A percentile compares a stretch with the other conserved stretches of the same genome.
Conservation (phyloP, 441 rosid genomes). For the Erysimum pusillum region DNA sequence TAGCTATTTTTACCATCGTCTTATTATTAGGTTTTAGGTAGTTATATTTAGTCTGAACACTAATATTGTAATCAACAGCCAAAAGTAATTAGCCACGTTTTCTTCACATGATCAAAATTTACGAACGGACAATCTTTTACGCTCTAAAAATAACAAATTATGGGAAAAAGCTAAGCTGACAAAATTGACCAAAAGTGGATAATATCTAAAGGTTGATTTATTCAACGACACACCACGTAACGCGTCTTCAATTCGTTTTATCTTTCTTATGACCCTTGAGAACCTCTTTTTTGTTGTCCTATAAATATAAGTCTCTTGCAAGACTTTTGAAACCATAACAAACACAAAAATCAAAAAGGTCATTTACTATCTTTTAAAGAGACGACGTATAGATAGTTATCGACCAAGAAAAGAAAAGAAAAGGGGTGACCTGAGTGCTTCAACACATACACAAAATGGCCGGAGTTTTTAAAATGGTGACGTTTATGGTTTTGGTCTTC, state of each 20-base stretch:
- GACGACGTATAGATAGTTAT: not conserved
- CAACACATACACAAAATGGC: slow-evolving; percentile 45
- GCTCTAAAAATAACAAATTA: slow-evolving; percentile 16
- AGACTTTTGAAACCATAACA: slow-evolving; percentile 32
- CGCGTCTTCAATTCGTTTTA: slow-evolving; percentile 38
- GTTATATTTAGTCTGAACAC: slow-evolving; percentile 16
- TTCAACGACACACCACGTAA: slow-evolving; percentile 33
- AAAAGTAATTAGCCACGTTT: slow-evolving; percentile 28
- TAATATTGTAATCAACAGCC: not conserved
- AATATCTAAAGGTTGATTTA: slow-evolving; percentile 14
- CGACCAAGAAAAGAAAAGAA: slow-evolving; percentile 5
- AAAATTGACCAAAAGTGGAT: slow-evolving; percentile 34
- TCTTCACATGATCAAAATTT: not conserved
- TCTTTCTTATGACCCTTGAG: slow-evolving; percentile 18
- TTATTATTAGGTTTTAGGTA: slow-evolving; percentile 1
- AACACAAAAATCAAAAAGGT: slow-evolving; percentile 12
- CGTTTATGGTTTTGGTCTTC: slow-evolving; percentile 40
- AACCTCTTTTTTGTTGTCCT: slow-evolving; percentile 10
- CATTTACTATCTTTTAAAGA: not conserved
- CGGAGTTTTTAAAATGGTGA: slow-evolving; percentile 32
- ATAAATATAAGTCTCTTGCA: slow-evolving; percentile 32
- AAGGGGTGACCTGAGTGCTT: slow-evolving; percentile 44
- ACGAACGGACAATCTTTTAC: not conserved
- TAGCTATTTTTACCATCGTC: not conserved
- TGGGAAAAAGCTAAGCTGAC: not conserved